Evolutionary conservation across 2,329 filamentous ascomycete species (phyloP).

Genomic region (Fusarium torreyae): DNA sequence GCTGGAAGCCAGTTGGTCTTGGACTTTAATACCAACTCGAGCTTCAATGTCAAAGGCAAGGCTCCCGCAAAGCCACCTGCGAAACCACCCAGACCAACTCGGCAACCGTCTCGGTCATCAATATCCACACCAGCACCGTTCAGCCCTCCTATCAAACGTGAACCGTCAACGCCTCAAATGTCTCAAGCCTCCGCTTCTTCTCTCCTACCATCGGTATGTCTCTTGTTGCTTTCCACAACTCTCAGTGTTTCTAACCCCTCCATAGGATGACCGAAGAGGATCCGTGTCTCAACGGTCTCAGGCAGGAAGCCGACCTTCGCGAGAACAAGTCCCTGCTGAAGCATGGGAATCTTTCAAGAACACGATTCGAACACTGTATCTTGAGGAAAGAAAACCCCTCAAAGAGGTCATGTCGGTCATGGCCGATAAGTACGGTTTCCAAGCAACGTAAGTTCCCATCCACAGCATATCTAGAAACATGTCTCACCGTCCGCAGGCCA

Average conservation of each 20-base stretch:
- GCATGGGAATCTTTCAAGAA: conserved; percentile 65
- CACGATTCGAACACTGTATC: conserved; percentile 62
- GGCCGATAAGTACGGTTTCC: conserved; percentile 64
- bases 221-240: too few species aligned
- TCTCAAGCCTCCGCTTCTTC: conserved; percentile 48
- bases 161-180: conserved; percentile 51
- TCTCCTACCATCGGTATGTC: conserved; percentile 49
- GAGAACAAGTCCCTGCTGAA: conserved; percentile 62
- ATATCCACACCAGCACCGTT: conserved; percentile 44
- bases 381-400: conserved; percentile 66
- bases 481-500: conserved; percentile 55
- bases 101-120: conserved; percentile 45
- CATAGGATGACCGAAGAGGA: conserved; percentile 49
- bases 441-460: conserved; percentile 61
- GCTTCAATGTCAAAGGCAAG: conserved; percentile 54
- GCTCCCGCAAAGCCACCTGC: conserved; percentile 53
- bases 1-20: conserved; percentile 56
- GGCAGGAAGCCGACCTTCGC: conserved; percentile 55
- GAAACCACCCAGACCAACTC: conserved; percentile 49
- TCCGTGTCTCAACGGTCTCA: conserved; percentile 52
- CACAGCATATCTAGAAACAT: not conserved
- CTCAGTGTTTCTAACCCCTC: conserved; percentile 18
- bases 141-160: conserved; percentile 50
- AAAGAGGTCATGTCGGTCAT: conserved; percentile 68
- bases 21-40: conserved; percentile 54